Base-by-base conservation (phyloP, 2,329 filamentous ascomycete genomes). In the Cadophora gregata region DNA sequence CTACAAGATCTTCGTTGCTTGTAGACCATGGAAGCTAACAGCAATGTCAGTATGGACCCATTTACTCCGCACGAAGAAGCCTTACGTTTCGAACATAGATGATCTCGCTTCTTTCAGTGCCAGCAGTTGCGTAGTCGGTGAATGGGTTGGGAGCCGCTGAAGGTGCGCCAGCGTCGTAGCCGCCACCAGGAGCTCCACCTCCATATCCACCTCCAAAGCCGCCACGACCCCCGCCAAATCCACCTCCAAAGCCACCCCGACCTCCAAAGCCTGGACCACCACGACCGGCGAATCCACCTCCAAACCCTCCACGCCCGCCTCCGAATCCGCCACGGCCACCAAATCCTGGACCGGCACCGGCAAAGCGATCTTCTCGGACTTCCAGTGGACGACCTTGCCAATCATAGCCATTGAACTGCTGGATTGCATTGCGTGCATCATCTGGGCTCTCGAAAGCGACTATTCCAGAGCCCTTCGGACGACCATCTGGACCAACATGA, bases 31-130 rank as follows among this genome's bases (percentile, higher is more conserved):
- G 96, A 70, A 99, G 88, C 94, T 97, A 74, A 56, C 51, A 29
- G n/a, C n/a, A n/a, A 24, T 42, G 58, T 75, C 45, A 76, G 69
- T 63, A 63, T 24, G 33, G 48, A 24, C 48, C 2, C 58, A 59
- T 21, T 19, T 10, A 59, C 12, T 19, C 21, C 55, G 6, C 21
- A 25, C 29, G 31, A 66, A 53, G 50, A 55, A 24, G 12, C 86
- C 93, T 89, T 82, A 97, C 93, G 78, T 99, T 99, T 82, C 95
- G 94, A 71, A 98, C 96, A 77, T 97, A 97, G 79, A 99, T 99
- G 62, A 85, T 88, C 75, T 93, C 87, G 79, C 90, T 89, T 72
- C 90, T 89, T 50, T 98, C 96, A 63, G 91, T 93, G 61, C 93
- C 94, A 67, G 92, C 88, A 24, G 93, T 95, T 66, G 94, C 95